phyloP scores from a whole-genome alignment of 352 stramenopile genomes.

The Saprolegnia diclina region DNA sequence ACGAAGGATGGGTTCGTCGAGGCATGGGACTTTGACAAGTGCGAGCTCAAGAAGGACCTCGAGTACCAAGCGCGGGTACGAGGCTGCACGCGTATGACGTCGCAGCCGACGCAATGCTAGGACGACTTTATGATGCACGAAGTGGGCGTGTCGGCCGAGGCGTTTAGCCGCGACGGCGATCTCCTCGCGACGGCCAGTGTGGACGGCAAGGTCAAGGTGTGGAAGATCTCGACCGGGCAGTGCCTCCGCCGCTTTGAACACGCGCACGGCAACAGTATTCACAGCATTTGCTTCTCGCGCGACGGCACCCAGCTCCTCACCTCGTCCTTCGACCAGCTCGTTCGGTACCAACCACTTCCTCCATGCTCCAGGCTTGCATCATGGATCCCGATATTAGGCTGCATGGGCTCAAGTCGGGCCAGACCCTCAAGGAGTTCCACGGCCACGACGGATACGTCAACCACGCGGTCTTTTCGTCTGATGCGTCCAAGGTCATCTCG shows the following conservation, averaged over 20 bases:
- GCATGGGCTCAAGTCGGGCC: slow-evolving; percentile 88
- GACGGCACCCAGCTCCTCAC: slow-evolving; percentile 89
- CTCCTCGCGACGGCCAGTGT: slow-evolving; percentile 85
- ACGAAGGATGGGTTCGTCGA: slow-evolving; percentile 94
- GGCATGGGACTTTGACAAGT: slow-evolving; percentile 90
- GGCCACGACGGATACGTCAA: slow-evolving; percentile 92
- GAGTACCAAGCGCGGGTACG: slow-evolving; percentile 86
- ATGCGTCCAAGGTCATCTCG: slow-evolving; percentile 78
- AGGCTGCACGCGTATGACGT: neutral
- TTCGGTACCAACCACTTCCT: slow-evolving; percentile 36
- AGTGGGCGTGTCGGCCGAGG: slow-evolving; percentile 74
- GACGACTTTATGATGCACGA: slow-evolving; percentile 93
- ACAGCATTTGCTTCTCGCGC: slow-evolving; percentile 85
- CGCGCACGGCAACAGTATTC: slow-evolving; percentile 72
- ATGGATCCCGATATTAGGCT: too few relatives aligned
- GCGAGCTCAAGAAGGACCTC: slow-evolving; percentile 85
- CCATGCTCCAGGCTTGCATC: neutral
- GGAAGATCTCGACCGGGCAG: slow-evolving; percentile 85
- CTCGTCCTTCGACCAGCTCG: slow-evolving; percentile 81
- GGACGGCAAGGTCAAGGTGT: slow-evolving; percentile 88
- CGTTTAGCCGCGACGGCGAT: slow-evolving; percentile 80
- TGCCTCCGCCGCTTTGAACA: slow-evolving; percentile 87
- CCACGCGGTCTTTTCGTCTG: slow-evolving; percentile 66
- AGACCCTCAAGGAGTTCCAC: slow-evolving; percentile 91
- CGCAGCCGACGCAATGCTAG: slow-evolving; percentile 6